Conservation (phyloP, 2,329 filamentous ascomycete genomes). For the Leptographium procerum region DNA sequence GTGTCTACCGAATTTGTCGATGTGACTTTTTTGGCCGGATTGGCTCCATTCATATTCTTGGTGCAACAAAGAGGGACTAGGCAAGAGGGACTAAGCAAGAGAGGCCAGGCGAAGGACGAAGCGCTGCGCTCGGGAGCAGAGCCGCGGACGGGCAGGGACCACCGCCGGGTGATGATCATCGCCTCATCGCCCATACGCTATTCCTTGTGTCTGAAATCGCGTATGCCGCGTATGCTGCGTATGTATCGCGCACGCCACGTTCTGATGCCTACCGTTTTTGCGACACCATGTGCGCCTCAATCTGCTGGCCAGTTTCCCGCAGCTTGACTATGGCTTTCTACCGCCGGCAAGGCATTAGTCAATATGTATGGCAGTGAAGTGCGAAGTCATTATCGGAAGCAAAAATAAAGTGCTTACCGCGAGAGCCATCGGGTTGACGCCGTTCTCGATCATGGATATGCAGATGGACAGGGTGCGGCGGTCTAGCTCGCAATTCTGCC, state of each 20-base stretch:
- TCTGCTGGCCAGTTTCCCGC: constrained; percentile 42
- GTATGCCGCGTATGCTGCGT: neutral
- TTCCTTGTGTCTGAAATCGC: neutral
- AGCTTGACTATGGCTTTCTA: constrained; percentile 51
- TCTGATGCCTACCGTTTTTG: constrained; percentile 2
- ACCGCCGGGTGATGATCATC: neutral
- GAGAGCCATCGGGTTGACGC: constrained; percentile 88
- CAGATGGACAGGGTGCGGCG: constrained; percentile 85
- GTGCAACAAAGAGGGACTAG: too few relatives aligned
- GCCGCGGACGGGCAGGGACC: neutral
- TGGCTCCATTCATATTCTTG: too few relatives aligned
- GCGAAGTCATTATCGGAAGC: neutral
- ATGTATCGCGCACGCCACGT: too few relatives aligned
- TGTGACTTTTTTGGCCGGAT: too few relatives aligned
- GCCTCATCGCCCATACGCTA: neutral
- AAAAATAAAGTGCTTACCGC: constrained; percentile 51
- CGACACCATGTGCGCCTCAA: constrained; percentile 27
- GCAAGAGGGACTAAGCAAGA: neutral
- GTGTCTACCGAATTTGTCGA: too few relatives aligned
- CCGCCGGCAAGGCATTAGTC: neutral
- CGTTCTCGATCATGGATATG: constrained; percentile 93
- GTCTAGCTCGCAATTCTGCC: constrained; percentile 85
- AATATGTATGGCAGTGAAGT: neutral
- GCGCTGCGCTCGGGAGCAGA: neutral
- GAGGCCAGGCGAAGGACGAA: neutral